A percentile compares a stretch with the other conserved stretches of the same genome.
phyloP scores from a whole-genome alignment of 2,329 filamentous ascomycete species.

The Neospermospora avenae region DNA sequence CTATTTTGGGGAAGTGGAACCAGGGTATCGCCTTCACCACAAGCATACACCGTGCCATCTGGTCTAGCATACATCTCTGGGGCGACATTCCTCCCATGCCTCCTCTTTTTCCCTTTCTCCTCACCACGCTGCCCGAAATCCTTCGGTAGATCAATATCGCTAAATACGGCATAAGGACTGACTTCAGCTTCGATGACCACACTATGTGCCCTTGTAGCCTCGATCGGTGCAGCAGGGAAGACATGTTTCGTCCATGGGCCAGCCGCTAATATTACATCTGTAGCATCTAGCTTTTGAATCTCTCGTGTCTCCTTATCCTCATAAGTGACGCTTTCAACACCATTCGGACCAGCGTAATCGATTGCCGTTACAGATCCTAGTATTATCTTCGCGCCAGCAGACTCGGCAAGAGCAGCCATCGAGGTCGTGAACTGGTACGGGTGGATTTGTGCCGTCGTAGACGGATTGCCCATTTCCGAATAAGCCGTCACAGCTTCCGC shows the following conservation, averaged over 20 bases:
- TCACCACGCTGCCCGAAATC: conserved; percentile 55
- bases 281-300: conserved; percentile 50
- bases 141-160: conserved; percentile 71
- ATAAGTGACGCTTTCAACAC: conserved; percentile 68
- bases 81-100: conserved; percentile 62
- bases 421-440: conserved; percentile 85
- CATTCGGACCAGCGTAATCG: conserved; percentile 53
- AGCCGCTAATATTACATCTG: conserved; percentile 39
- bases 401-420: conserved; percentile 73
- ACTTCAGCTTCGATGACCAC: conserved; percentile 64
- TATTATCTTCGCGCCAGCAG: conserved; percentile 65
- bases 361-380: conserved; percentile 69
- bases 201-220: conserved; percentile 60
- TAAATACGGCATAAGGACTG: conserved; percentile 78
- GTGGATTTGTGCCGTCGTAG: conserved; percentile 89
- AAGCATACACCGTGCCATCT: conserved; percentile 87
- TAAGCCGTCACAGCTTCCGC: conserved; percentile 64
- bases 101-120: conserved; percentile 47
- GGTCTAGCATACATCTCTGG: conserved; percentile 94
- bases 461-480: conserved; percentile 76
- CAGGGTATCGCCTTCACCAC: conserved; percentile 80
- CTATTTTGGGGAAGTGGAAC: conserved; percentile 73
- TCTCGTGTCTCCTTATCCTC: conserved; percentile 48
- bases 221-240: conserved; percentile 55
- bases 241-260: conserved; percentile 62